Evolutionary conservation across 2,329 filamentous ascomycete genomes (phyloP), one percentile per base, ranked within the genome.

Genomic region (Verticillium albo-atrum): DNA sequence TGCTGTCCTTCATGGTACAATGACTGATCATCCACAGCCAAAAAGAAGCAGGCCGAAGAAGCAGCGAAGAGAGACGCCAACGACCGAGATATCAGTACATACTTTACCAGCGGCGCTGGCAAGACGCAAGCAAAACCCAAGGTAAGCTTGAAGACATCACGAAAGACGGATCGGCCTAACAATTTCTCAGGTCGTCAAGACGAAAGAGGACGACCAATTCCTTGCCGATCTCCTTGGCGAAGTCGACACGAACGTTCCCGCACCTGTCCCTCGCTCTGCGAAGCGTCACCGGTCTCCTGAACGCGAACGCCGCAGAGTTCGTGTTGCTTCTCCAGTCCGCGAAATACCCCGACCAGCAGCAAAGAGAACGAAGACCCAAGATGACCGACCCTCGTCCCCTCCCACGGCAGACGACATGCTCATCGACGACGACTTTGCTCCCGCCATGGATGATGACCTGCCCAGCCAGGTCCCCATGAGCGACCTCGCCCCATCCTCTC

Each of bases 51-150:
- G 17, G 91, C 97, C 68, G 91, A 96, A 66, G 92, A 97, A 60
- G 87, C 90, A 64, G 88, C 92, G 60, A 90, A 91, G 71, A 86
- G 89, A 68, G 91, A 96, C 67, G 92, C 91, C 72, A 91, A 92
- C 65, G 92, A 96, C 74, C 90, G 90, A 69, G 90, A 92, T 67
- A 98, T 99, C 71, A 92, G 89, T 75, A 94, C 96, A 68, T 99
- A 96, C 76, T 98, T 99, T 72, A 94, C 85, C 66, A 90, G 89
- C 67, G 92, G 91, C 58, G 83, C 85, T 34, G 79, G 80, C 61
- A 82, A 83, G 64, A 74, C 82, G 56, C 88, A 87, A 60, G 80
- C 88, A 15, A 98, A 97, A 72, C 82, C 89, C 20, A 98, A 97
- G 83, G 92, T 93, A 74, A 60, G 60, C 58, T 4, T n/a, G 42